phyloP scores from a whole-genome alignment of 768 basidiomycete species.

The Mycena latifolia region DNA sequence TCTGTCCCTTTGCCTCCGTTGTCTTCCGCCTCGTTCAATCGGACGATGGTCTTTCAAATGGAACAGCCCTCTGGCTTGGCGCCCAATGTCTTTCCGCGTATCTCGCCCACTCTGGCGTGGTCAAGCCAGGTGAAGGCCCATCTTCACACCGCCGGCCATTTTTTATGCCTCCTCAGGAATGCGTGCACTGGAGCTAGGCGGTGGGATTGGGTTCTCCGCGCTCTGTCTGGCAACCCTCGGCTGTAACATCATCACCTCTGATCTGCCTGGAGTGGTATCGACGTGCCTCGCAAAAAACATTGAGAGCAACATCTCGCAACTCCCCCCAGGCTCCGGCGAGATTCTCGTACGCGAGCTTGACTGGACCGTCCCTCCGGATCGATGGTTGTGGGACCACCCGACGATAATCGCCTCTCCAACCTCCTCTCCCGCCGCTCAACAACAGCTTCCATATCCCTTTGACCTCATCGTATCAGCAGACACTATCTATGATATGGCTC shows the following conservation, averaged over 20 bases:
- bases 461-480: conserved; percentile 88
- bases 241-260: conserved; percentile 84
- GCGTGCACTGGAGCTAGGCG: conserved; percentile 81
- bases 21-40: conserved; percentile 67
- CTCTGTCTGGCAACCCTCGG: conserved; percentile 53
- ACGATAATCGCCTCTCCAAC: conserved; percentile 49
- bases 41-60: conserved; percentile 76
- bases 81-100: conserved; percentile 81
- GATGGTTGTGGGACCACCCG: conserved; percentile 68
- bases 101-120: conserved; percentile 52
- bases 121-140: conserved; percentile 15
- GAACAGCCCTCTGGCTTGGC: conserved; percentile 88
- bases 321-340: conserved; percentile 52
- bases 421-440: conserved; percentile 27
- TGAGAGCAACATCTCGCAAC: conserved; percentile 54
- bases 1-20: conserved; percentile 50
- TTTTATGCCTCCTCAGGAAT: conserved; percentile 39
- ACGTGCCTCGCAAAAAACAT: conserved; percentile 77
- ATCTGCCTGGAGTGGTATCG: conserved; percentile 72
- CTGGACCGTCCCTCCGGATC: conserved; percentile 69
- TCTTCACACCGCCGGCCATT: not conserved
- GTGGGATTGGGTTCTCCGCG: conserved; percentile 80
- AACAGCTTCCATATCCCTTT: conserved; percentile 61
- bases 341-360: conserved; percentile 77
- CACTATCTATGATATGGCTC: conserved; percentile 76